phyloP scores from a whole-genome alignment of 2,329 filamentous ascomycete species.

The Paecilomyces niveus region DNA sequence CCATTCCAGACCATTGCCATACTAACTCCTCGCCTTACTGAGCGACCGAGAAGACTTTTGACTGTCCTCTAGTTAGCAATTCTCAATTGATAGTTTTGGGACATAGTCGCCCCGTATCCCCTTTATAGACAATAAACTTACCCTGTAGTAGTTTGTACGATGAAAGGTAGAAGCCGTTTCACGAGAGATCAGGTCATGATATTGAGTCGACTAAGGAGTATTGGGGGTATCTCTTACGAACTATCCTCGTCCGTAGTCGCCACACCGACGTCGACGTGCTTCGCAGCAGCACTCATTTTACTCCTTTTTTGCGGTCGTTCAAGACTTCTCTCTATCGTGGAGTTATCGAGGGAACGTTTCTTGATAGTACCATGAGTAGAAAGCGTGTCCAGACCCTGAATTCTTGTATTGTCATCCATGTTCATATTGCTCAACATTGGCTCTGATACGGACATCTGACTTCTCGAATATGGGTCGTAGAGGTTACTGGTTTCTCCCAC shows the following conservation, averaged over 20 bases:
- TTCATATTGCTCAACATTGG: neutral
- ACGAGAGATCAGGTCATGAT: neutral
- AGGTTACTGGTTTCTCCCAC: neutral
- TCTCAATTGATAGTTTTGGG: neutral
- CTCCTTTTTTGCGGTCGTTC: conserved; percentile 17
- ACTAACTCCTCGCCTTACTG: neutral
- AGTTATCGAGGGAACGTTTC: neutral
- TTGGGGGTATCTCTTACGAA: neutral
- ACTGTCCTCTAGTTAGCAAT: neutral
- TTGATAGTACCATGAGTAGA: neutral
- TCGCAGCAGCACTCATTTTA: conserved; percentile 25
- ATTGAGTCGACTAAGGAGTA: neutral
- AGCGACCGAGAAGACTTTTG: neutral
- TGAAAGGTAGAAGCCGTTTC: neutral
- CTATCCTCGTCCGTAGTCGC: conserved; percentile 14
- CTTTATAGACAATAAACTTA: neutral
- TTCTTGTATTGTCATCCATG: neutral
- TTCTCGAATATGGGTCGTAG: neutral
- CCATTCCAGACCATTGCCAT: neutral
- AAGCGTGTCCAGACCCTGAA: neutral
- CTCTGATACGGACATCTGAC: neutral
- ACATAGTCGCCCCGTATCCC: neutral
- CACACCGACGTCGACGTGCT: conserved; percentile 21
- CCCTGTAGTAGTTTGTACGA: neutral
- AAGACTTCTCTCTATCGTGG: conserved; percentile 3